Evolutionary conservation across 352 stramenopile species (phyloP).

Genomic region (Phytophthora palmivora): DNA sequence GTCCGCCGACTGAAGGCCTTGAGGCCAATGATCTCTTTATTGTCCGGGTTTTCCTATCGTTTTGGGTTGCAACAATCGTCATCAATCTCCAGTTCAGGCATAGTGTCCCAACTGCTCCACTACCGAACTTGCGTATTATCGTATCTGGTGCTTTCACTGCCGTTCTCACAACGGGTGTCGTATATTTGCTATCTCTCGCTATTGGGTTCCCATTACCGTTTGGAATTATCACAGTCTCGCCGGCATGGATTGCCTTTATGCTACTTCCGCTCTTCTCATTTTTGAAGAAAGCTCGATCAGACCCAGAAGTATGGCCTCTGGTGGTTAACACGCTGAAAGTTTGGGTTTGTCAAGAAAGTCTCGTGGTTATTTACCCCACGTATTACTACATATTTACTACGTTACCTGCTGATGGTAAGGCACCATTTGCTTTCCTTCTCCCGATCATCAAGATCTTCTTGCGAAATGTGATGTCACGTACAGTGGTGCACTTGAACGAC

Average conservation of each 20-base stretch:
- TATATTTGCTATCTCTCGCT: conserved; percentile 13
- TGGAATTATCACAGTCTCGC: conserved; percentile 33
- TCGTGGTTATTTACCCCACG: conserved; percentile 36
- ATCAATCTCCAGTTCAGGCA: conserved; percentile 32
- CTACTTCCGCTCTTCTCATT: conserved; percentile 9
- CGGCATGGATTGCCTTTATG: conserved; percentile 20
- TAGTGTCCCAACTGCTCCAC: conserved; percentile 24
- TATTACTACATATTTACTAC: conserved; percentile 41
- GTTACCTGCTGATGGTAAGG: conserved; percentile 11
- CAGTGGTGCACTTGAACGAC: conserved; percentile 28
- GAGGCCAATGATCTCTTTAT: conserved; percentile 21
- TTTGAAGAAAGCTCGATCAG: conserved; percentile 11
- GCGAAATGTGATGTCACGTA: conserved; percentile 28
- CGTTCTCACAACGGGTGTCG: not conserved
- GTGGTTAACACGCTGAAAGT: conserved; percentile 25
- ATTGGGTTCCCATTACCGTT: conserved; percentile 52
- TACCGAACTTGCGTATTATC: conserved; percentile 2
- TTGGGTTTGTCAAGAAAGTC: conserved; percentile 18
- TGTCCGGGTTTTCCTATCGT: conserved; percentile 17
- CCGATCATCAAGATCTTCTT: conserved; percentile 39
- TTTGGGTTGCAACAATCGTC: conserved; percentile 29
- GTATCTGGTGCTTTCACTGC: conserved; percentile 12
- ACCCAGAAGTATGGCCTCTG: conserved; percentile 16
- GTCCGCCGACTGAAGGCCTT: conserved; percentile 5
- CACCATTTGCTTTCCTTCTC: conserved; percentile 32